Conservation (phyloP, 805 yeast genomes). For the Candida nitratophila region DNA sequence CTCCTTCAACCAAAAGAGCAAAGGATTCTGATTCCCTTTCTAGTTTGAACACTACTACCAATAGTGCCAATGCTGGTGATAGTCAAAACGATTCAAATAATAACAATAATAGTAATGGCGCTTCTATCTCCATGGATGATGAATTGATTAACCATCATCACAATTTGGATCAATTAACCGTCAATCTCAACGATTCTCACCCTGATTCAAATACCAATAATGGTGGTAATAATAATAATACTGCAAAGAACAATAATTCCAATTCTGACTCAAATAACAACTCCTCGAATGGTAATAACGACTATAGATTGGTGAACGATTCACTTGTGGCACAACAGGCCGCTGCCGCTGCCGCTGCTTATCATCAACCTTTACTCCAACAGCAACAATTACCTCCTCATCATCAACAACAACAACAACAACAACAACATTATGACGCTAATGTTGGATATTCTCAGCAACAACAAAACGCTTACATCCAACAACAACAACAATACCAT, state of each 20-base stretch:
- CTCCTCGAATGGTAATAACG: not conserved
- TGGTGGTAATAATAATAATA: not conserved
- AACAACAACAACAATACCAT: conserved; percentile 1
- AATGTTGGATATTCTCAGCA: not conserved
- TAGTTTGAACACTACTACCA: not conserved
- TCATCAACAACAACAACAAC: not conserved
- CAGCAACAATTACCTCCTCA: not conserved
- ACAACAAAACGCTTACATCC: not conserved
- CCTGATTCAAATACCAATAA: not conserved
- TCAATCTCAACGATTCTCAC: not conserved
- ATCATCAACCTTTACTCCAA: not conserved
- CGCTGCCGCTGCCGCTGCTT: not conserved
- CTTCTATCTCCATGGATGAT: too few species aligned
- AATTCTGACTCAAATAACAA: too few species aligned
- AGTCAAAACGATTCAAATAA: not conserved
- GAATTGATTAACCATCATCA: conserved; percentile 1
- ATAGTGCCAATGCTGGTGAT: not conserved
- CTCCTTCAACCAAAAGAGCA: not conserved
- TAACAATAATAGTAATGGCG: too few species aligned
- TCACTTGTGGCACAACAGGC: not conserved
- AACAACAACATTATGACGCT: not conserved
- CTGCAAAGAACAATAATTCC: not conserved
- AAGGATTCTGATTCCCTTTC: too few species aligned
- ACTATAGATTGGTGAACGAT: conserved; percentile 1
- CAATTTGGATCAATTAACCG: conserved; percentile 2